Percentiles rank a stretch among this genome's conserved stretches.
Conservation (phyloP, 352 stramenopile species). For the Phytopythium chamaehyphon region DNA sequence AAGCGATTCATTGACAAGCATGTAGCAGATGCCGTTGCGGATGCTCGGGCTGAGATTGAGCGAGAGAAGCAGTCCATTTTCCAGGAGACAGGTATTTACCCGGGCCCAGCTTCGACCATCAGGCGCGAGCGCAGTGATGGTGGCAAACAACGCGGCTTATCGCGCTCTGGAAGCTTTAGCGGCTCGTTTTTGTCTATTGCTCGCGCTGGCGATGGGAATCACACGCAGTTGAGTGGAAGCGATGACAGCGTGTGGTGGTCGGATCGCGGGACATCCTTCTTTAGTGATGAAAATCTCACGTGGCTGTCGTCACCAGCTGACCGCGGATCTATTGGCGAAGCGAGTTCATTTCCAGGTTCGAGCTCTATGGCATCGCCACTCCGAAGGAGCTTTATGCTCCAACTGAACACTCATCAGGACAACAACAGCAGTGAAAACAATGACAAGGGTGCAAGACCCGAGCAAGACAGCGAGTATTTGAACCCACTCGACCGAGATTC, state of each 20-base stretch:
- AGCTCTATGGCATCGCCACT: background rate
- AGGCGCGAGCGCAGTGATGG: constrained; percentile 2
- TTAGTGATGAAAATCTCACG: constrained; percentile 34
- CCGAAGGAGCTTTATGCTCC: no score
- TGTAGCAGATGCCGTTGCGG: constrained; percentile 53
- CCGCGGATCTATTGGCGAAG: background rate
- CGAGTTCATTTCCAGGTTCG: background rate
- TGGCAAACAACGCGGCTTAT: background rate
- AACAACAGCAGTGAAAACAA: background rate
- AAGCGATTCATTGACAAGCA: constrained; percentile 79
- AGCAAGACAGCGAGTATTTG: constrained; percentile 10
- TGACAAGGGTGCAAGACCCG: background rate
- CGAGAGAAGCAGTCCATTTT: constrained; percentile 62
- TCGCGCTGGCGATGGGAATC: constrained; percentile 25
- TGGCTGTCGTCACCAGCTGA: constrained; percentile 24
- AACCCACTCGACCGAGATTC: constrained; percentile 25
- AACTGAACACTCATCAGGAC: background rate
- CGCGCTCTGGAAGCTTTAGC: constrained; percentile 11
- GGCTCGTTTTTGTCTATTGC: constrained; percentile 21
- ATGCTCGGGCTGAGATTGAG: constrained; percentile 64
- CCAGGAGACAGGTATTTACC: constrained; percentile 60
- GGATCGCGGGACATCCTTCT: constrained; percentile 30
- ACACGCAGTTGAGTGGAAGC: constrained; percentile 19
- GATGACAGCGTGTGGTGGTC: constrained; percentile 50
- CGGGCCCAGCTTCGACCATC: constrained; percentile 22